phyloP scores from a whole-genome alignment of 768 basidiomycete genomes.

The Serendipita sp. region DNA sequence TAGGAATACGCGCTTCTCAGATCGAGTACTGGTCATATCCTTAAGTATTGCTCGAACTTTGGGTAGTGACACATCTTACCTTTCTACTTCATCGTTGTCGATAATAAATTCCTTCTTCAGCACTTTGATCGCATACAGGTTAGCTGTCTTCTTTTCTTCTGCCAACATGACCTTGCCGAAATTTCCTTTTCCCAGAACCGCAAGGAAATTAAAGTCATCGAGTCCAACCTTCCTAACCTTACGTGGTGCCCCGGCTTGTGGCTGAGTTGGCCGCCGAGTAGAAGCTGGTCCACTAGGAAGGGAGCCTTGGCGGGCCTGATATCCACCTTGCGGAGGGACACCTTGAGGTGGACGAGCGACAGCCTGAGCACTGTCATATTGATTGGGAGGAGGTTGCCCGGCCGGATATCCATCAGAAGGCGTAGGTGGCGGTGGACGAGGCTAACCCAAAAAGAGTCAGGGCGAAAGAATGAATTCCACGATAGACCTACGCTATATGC shows the following conservation, averaged over 20 bases:
- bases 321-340: slow-evolving; percentile 12
- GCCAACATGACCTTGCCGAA: slow-evolving; percentile 99
- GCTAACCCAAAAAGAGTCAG: background rate
- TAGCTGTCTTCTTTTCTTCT: slow-evolving; percentile 86
- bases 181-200: slow-evolving; percentile 96
- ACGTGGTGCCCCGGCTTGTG: slow-evolving; percentile 17
- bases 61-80: slow-evolving; percentile 31
- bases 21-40: slow-evolving; percentile 57
- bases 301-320: slow-evolving; percentile 11
- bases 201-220: slow-evolving; percentile 98
- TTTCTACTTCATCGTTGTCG: slow-evolving; percentile 98
- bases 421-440: too few relatives aligned
- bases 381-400: slow-evolving; percentile 10
- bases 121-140: slow-evolving; percentile 98
- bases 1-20: slow-evolving; percentile 95
- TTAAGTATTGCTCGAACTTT: background rate
- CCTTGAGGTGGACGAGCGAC: slow-evolving; percentile 5
- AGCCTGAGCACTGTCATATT: background rate
- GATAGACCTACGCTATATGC: background rate
- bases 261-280: slow-evolving; percentile 10
- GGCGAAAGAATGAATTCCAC: background rate
- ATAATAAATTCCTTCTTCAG: slow-evolving; percentile 99
- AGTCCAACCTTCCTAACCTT: slow-evolving; percentile 76
- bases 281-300: slow-evolving; percentile 25
- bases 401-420: background rate